Conservation (phyloP, 2,329 filamentous ascomycete genomes). For the Blastomyces emzantsi region DNA sequence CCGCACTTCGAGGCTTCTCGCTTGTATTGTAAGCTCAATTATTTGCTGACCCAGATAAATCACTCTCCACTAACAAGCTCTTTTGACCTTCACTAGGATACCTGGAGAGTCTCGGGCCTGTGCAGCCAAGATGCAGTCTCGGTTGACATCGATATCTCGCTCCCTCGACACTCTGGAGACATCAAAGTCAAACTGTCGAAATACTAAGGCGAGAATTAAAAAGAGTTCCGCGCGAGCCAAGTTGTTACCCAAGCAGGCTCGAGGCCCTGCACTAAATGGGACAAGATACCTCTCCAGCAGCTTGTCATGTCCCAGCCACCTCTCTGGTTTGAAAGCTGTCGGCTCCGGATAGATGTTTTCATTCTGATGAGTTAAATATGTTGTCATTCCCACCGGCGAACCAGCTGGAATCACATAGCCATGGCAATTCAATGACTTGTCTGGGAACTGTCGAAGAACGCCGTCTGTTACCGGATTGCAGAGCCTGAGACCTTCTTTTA, state of each 20-base stretch:
- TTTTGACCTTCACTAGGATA: neutral
- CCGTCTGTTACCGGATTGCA: neutral
- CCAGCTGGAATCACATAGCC: neutral
- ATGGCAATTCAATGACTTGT: neutral
- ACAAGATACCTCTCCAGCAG: neutral
- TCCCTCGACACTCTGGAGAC: neutral
- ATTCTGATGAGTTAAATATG: neutral
- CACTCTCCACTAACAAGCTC: neutral
- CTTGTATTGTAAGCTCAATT: neutral
- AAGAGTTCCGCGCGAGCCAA: neutral
- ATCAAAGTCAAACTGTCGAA: neutral
- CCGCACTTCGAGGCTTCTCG: neutral
- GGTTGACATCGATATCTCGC: neutral
- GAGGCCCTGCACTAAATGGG: neutral
- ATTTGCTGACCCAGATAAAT: neutral
- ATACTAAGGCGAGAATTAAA: neutral
- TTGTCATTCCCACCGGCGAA: neutral
- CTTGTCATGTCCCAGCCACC: neutral
- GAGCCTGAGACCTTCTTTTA: neutral
- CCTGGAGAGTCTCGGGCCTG: neutral
- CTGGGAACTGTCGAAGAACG: neutral
- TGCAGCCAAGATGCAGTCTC: neutral
- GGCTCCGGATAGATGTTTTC: neutral
- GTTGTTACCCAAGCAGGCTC: neutral
- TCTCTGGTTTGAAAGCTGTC: neutral